These are phyloP conservation scores for Fusarium sambucinum DNA, from an alignment of 2,329 filamentous ascomycete species.

Conservation along the genomic window DNA sequence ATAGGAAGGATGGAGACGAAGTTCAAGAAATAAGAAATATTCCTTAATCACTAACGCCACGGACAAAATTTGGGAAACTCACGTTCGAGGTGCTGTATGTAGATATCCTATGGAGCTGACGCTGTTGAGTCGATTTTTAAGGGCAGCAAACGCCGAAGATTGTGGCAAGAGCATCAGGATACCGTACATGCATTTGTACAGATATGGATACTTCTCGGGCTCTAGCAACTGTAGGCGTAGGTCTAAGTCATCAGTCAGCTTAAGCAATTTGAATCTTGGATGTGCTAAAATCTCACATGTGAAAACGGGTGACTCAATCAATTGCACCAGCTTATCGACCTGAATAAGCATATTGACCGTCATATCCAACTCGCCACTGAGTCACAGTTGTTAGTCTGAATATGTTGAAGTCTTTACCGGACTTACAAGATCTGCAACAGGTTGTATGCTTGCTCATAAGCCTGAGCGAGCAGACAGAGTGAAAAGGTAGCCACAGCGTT, in stretches of 20 bases:
- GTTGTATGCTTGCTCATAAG: constrained; percentile 98
- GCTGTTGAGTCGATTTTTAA: constrained; percentile 96
- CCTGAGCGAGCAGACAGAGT: constrained; percentile 92
- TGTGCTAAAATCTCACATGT: constrained; percentile 76
- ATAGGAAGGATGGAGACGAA: neutral
- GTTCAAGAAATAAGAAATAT: neutral
- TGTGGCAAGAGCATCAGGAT: constrained; percentile 98
- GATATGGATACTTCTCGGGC: constrained; percentile 91
- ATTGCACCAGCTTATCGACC: constrained; percentile 96
- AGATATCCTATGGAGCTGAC: constrained; percentile 97
- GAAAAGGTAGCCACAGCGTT: constrained; percentile 99
- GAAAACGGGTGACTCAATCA: constrained; percentile 97
- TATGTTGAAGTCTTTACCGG: neutral
- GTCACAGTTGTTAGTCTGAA: neutral
- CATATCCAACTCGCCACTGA: constrained; percentile 96
- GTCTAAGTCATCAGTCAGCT: constrained; percentile 64
- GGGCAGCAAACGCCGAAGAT: constrained; percentile 93
- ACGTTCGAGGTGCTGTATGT: constrained; percentile 83
- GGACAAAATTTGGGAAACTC: constrained; percentile 47
- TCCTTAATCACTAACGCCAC: neutral
- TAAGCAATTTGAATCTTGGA: neutral
- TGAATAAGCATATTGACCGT: constrained; percentile 99
- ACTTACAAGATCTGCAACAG: constrained; percentile 91
- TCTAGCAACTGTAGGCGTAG: constrained; percentile 94
- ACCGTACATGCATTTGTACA: constrained; percentile 98